phyloP scores from a whole-genome alignment of 495 filamentous ascomycete genomes.

The Aspergillus incahuasiensis region DNA sequence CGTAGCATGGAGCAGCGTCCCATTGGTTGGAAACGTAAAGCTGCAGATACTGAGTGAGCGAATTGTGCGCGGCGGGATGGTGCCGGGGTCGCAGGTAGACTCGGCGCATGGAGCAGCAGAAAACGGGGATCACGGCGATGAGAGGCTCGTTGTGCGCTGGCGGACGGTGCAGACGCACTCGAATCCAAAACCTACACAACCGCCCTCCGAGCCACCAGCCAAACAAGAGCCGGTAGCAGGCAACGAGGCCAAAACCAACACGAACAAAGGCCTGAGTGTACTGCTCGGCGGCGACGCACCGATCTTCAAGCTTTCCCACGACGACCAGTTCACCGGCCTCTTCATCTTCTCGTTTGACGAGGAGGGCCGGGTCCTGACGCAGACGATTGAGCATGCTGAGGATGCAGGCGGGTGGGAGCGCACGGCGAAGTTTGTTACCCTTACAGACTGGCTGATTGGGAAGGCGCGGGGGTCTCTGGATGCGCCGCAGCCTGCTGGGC shows the following conservation, averaged over 20 bases:
- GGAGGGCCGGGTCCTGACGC: constrained; percentile 73
- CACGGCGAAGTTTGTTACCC: constrained; percentile 67
- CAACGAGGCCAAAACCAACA: constrained; percentile 24
- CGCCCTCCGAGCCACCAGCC: background rate
- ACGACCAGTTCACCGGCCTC: constrained; percentile 56
- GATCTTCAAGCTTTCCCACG: constrained; percentile 67
- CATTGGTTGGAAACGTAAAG: constrained; percentile 81
- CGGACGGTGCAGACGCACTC: constrained; percentile 49
- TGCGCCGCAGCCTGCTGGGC: constrained; percentile 30
- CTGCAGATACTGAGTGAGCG: constrained; percentile 83
- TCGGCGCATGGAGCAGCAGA: background rate
- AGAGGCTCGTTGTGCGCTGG: constrained; percentile 86
- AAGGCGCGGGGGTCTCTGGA: constrained; percentile 47
- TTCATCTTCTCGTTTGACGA: constrained; percentile 97
- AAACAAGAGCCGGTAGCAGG: background rate
- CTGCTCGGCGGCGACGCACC: constrained; percentile 57
- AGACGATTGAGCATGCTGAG: constrained; percentile 92
- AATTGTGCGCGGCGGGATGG: constrained; percentile 58
- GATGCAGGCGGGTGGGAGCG: constrained; percentile 67
- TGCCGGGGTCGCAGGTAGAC: constrained; percentile 23
- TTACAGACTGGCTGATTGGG: constrained; percentile 87
- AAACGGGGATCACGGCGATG: constrained; percentile 41
- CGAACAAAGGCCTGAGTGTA: constrained; percentile 37
- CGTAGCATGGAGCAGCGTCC: constrained; percentile 89
- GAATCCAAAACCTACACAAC: background rate